Evolutionary conservation across 495 filamentous ascomycete genomes (phyloP).

Genomic region (Podospora pseudocomata): DNA sequence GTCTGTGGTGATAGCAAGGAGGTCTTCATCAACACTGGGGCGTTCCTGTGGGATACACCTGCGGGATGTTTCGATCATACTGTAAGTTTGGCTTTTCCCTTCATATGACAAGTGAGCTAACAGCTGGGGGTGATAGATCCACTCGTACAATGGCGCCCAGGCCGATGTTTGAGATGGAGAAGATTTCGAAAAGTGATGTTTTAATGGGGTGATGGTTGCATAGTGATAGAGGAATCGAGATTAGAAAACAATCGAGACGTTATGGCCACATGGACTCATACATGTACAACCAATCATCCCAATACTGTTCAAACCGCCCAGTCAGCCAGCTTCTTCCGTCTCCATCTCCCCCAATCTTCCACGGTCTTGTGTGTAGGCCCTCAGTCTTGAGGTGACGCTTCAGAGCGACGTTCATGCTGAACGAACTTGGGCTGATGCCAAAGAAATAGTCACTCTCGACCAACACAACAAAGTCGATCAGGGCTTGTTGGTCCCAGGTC

Average conservation of each 20-base stretch:
- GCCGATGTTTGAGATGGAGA: conserved; percentile 17
- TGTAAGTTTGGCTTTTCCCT: conserved; percentile 25
- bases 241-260: background rate
- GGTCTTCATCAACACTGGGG: conserved; percentile 49
- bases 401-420: conserved; percentile 43
- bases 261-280: conserved; percentile 46
- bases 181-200: no score
- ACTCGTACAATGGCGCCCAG: conserved; percentile 22
- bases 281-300: conserved; percentile 48
- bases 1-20: conserved; percentile 38
- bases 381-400: conserved; percentile 40
- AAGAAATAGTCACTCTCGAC: conserved; percentile 41
- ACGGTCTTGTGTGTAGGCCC: conserved; percentile 40
- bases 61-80: conserved; percentile 51
- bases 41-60: conserved; percentile 47
- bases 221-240: background rate
- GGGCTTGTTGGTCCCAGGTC: conserved; percentile 46
- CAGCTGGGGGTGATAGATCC: conserved; percentile 16
- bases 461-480: conserved; percentile 42
- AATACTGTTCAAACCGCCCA: conserved; percentile 39
- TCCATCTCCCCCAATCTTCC: conserved; percentile 39
- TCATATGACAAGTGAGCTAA: background rate
- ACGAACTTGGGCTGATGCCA: conserved; percentile 44
- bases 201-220: background rate
- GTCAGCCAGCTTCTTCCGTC: conserved; percentile 44